Base-by-base conservation (phyloP, 163 green algal species). In the Scenedesmus sp. region DNA sequence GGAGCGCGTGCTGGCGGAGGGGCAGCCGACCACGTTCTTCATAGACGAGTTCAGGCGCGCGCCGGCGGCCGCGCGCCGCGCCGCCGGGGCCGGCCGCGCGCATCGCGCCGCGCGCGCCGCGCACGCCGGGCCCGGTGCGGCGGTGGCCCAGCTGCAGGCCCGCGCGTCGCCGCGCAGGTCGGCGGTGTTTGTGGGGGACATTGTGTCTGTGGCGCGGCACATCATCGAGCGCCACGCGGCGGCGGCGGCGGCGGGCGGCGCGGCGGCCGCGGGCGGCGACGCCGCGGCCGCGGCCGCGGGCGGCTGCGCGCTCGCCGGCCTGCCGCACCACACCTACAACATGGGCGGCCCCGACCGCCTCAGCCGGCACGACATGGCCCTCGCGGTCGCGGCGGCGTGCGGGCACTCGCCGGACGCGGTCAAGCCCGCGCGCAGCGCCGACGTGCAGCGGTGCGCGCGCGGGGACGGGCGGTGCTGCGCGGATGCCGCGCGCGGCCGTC, bases 301-400 rank as follows among this genome's bases (percentile, higher is more conserved):
- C 5, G 42, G 15, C 28, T 81, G 74, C 51, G 33, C 51, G 14
- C 24, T 50, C 28, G 28, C 53, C 20, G 54, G 50, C 24, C 50
- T 66, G 20, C 66, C 42, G 10, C 83, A 86, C 53, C 71, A 78
- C 4, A 29, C 89, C 29, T 94, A 91, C 81, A 97, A 97, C 78
- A 86, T 95, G 80, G 93, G 93, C 0, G 93, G 93, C 1, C 91
- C 92, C 14, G 85, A 96, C 53, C 76, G 93, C 2, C 77, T 97
- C 9, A 92, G 82, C 64, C 84, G 93, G 0, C 66, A 90, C 1
- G 92, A 95, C 72, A 96, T 97, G 87, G 93, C 93, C 3, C n/a
- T 58, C 9, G 63, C 77, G 28, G 83, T 96, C 2, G 83, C 85
- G 13, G 29, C 70, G 28, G 60, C 75, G 11, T 76, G 69, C 7